Conservation (phyloP, 495 filamentous ascomycete species). For the Lepraria neglecta region DNA sequence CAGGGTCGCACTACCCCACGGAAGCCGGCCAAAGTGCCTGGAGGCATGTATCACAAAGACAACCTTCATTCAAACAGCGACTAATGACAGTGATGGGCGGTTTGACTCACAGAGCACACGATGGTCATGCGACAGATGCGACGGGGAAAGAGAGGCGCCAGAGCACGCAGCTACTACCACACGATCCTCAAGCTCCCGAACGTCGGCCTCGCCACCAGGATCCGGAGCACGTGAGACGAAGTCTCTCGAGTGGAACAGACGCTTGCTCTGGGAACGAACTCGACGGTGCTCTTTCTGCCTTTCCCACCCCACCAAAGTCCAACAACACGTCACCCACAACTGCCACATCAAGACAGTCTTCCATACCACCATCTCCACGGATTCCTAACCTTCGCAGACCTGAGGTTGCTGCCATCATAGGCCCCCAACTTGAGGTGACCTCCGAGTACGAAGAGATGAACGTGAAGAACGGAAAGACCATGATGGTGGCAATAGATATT, state of each 20-base stretch:
- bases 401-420: conserved; percentile 12
- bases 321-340: conserved; percentile 10
- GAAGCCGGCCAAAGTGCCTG: background rate
- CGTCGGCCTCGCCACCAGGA: background rate
- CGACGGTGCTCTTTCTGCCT: conserved; percentile 18
- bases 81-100: conserved; percentile 22
- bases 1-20: background rate
- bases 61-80: conserved; percentile 18
- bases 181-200: background rate
- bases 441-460: conserved; percentile 20
- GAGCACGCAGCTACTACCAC: background rate
- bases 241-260: conserved; percentile 11
- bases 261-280: conserved; percentile 13
- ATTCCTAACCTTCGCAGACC: conserved; percentile 18
- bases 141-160: background rate
- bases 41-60: background rate
- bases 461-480: conserved; percentile 16
- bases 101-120: conserved; percentile 2
- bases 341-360: conserved; percentile 9
- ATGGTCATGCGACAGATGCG: background rate
- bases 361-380: background rate
- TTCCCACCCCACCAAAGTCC: conserved; percentile 23
- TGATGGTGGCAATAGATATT: conserved; percentile 26
- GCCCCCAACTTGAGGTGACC: conserved; percentile 22
- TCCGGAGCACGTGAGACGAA: background rate